Percentiles rank a stretch among this genome's conserved stretches.
These are phyloP conservation scores for Homolaphlyctis polyrhiza DNA, from an alignment of 371 early-diverging fungal genomes.

Conservation along the genomic window DNA sequence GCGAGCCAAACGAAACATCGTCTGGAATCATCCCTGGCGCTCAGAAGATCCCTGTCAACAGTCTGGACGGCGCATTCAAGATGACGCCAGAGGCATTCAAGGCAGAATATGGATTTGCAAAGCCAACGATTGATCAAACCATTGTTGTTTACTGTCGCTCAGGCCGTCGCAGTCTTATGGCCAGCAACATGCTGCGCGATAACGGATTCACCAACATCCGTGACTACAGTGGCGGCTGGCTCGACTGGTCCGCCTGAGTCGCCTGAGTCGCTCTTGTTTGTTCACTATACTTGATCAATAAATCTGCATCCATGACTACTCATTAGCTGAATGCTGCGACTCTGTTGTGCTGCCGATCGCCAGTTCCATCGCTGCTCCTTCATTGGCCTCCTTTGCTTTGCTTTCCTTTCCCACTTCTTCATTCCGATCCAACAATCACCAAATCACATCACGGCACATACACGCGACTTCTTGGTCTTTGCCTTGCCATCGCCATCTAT, in stretches of 20 bases:
- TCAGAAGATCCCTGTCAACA: not conserved
- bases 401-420: too few species aligned
- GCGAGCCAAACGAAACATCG: not conserved
- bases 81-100: not conserved
- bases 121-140: not conserved
- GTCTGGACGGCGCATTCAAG: not conserved
- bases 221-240: constrained; percentile 1
- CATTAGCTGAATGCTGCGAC: too few species aligned
- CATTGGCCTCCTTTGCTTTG: too few species aligned
- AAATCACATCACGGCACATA: constrained; percentile 1
- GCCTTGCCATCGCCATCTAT: not conserved
- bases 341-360: too few species aligned
- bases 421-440: too few species aligned
- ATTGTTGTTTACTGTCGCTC: constrained; percentile 3
- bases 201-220: not conserved
- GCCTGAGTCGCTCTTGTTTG: not conserved
- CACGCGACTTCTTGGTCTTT: not conserved
- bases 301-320: too few species aligned
- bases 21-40: not conserved
- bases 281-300: too few species aligned
- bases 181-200: not conserved
- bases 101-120: not conserved
- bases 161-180: not conserved
- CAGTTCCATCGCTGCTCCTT: too few species aligned
- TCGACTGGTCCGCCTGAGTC: constrained; percentile 1